These are phyloP conservation scores for Pythium rhizo-oryzae DNA, from an alignment of 352 stramenopile species.

Conservation along the genomic window DNA sequence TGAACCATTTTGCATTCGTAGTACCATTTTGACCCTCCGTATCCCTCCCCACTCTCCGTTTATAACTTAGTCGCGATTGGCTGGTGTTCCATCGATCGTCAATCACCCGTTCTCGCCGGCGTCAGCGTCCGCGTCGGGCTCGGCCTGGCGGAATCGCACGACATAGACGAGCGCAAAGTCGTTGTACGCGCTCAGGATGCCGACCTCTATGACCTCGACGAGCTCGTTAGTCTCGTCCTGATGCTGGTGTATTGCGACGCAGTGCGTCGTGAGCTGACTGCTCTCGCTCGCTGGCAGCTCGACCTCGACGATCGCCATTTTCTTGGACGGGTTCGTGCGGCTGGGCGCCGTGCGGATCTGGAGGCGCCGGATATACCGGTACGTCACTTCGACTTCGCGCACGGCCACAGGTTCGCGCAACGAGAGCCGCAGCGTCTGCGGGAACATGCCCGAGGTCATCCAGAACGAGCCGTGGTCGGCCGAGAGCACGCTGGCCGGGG, in stretches of 20 bases:
- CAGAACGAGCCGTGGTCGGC: slow-evolving; percentile 61
- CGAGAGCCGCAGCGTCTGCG: slow-evolving; percentile 68
- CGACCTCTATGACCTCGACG: slow-evolving; percentile 64
- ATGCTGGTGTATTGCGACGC: slow-evolving; percentile 35
- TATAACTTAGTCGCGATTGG: slow-evolving; percentile 25
- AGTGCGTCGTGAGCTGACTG: slow-evolving; percentile 56
- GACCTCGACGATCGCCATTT: slow-evolving; percentile 35
- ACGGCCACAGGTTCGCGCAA: slow-evolving; percentile 64
- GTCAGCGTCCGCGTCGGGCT: neutral
- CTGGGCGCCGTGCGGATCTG: slow-evolving; percentile 48
- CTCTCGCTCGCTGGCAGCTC: slow-evolving; percentile 44
- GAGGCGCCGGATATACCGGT: slow-evolving; percentile 61
- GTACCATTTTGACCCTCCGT: neutral
- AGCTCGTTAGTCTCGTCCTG: slow-evolving; percentile 8
- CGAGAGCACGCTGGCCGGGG: slow-evolving; percentile 53
- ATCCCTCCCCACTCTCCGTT: neutral
- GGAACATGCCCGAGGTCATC: slow-evolving; percentile 74
- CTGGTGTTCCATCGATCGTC: neutral
- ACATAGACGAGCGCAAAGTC: slow-evolving; percentile 78
- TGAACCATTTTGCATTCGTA: neutral
- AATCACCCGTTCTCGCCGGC: slow-evolving; percentile 6
- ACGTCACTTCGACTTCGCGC: slow-evolving; percentile 67
- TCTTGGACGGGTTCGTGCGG: slow-evolving; percentile 31
- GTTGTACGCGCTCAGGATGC: slow-evolving; percentile 63
- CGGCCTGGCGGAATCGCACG: slow-evolving; percentile 37